A percentile compares a stretch with the other conserved stretches of the same genome.
phyloP scores from a whole-genome alignment of 1,139 yeast genomes.

The Yamadazyma triangularis region DNA sequence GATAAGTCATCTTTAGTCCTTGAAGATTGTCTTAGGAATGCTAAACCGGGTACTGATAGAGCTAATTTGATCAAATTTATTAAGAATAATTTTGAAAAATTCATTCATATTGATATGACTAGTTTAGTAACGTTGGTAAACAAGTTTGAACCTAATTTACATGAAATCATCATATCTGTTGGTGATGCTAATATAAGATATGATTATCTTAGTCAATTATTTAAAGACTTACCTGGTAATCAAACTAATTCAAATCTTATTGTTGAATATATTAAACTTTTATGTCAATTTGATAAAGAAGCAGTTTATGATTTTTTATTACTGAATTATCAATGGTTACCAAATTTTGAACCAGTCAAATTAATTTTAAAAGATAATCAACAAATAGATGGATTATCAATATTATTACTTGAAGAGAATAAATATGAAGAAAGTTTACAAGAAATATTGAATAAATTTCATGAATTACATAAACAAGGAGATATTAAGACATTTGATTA shows the following conservation, averaged over 20 bases:
- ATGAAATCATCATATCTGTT: conserved; percentile 27
- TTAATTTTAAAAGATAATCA: conserved; percentile 19
- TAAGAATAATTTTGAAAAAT: conserved; percentile 28
- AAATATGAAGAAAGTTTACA: conserved; percentile 25
- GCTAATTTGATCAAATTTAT: conserved; percentile 30
- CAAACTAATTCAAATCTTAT: conserved; percentile 14
- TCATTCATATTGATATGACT: conserved; percentile 30
- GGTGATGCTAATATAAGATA: conserved; percentile 19
- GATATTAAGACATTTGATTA: conserved; percentile 26
- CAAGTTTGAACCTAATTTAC: conserved; percentile 33
- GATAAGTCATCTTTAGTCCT: conserved; percentile 23
- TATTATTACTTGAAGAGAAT: conserved; percentile 18
- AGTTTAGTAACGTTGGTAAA: conserved; percentile 36
- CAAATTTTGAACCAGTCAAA: conserved; percentile 12
- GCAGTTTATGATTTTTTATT: conserved; percentile 14
- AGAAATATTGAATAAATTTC: conserved; percentile 20
- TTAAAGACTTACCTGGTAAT: conserved; percentile 6
- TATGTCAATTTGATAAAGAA: conserved; percentile 19
- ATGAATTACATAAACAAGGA: conserved; percentile 6
- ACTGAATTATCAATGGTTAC: conserved; percentile 1
- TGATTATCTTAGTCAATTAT: conserved; percentile 24
- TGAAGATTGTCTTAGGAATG: conserved; percentile 33
- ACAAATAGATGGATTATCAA: conserved; percentile 28
- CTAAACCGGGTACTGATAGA: conserved; percentile 27
- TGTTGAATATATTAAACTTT: conserved; percentile 25